phyloP scores from a whole-genome alignment of 805 yeast genomes.

The Sungouiozyma intestinalis region DNA sequence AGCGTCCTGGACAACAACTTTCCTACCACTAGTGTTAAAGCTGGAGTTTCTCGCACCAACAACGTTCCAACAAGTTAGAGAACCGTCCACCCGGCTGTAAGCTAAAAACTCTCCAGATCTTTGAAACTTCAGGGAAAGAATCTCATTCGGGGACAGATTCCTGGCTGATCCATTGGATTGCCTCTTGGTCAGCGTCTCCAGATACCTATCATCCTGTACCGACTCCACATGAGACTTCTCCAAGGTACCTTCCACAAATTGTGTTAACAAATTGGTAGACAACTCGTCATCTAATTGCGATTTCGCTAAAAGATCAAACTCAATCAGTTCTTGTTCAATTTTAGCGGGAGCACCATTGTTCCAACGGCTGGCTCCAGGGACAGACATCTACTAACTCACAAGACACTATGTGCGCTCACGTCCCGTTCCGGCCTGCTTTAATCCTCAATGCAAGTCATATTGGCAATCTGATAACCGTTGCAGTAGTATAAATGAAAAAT shows the following conservation, averaged over 20 bases:
- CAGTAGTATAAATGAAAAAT: not conserved
- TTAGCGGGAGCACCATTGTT: not conserved
- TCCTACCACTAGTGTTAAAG: constrained; percentile 4
- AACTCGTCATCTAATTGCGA: constrained; percentile 1
- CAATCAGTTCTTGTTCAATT: not conserved
- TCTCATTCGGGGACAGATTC: constrained; percentile 11
- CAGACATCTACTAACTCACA: not conserved
- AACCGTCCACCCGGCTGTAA: constrained; percentile 25
- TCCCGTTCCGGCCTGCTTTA: no score
- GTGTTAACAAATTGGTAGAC: constrained; percentile 2
- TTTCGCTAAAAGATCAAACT: not conserved
- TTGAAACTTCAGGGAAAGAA: constrained; percentile 19
- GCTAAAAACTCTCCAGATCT: constrained; percentile 20
- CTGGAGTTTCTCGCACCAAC: not conserved
- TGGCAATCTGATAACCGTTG: not conserved
- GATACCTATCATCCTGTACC: constrained; percentile 19
- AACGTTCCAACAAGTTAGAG: constrained; percentile 20
- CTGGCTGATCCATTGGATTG: constrained; percentile 15
- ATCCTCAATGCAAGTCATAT: no score
- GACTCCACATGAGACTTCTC: constrained; percentile 2
- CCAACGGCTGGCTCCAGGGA: not conserved
- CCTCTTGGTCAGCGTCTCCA: constrained; percentile 9
- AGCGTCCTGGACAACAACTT: constrained; percentile 10
- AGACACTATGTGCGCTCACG: no score
- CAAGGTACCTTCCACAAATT: constrained; percentile 3